A percentile compares a stretch with the other conserved stretches of the same genome.
Evolutionary conservation across 2,329 filamentous ascomycete genomes (phyloP).

Genomic region (Coniochaeta sp.): DNA sequence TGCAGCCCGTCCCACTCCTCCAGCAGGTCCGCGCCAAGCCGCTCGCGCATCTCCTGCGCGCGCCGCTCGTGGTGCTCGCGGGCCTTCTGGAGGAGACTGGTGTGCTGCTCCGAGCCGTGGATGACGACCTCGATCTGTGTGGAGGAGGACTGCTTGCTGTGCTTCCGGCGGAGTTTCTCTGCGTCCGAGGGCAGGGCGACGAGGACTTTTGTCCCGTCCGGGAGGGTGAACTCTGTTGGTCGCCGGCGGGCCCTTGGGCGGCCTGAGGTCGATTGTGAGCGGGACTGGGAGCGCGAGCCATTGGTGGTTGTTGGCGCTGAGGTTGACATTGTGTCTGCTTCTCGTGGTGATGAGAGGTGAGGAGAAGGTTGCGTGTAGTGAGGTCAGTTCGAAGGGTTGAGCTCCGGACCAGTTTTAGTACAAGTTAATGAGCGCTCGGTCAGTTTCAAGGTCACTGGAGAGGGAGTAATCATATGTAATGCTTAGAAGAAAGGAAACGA

Average conservation of each 20-base stretch:
- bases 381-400: background rate
- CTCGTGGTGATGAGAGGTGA: background rate
- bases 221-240: conserved; percentile 44
- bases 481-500: background rate
- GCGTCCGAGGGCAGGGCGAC: conserved; percentile 50
- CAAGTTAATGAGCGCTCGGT: background rate
- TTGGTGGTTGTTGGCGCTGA: background rate
- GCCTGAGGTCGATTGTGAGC: background rate
- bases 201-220: conserved; percentile 47
- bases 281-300: background rate
- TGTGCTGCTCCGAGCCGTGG: conserved; percentile 42
- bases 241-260: conserved; percentile 22
- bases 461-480: background rate
- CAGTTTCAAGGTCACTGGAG: background rate
- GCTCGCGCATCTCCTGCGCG: conserved; percentile 35
- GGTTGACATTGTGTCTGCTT: background rate
- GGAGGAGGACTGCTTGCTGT: background rate
- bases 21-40: conserved; percentile 39
- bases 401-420: background rate
- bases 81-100: conserved; percentile 36
- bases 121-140: conserved; percentile 48
- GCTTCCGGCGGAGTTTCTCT: conserved; percentile 34
- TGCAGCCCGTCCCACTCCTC: conserved; percentile 50
- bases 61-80: conserved; percentile 44
- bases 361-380: background rate